Conservation (phyloP, 179 eudicot genomes). For the Sideroxylon spinosum region DNA sequence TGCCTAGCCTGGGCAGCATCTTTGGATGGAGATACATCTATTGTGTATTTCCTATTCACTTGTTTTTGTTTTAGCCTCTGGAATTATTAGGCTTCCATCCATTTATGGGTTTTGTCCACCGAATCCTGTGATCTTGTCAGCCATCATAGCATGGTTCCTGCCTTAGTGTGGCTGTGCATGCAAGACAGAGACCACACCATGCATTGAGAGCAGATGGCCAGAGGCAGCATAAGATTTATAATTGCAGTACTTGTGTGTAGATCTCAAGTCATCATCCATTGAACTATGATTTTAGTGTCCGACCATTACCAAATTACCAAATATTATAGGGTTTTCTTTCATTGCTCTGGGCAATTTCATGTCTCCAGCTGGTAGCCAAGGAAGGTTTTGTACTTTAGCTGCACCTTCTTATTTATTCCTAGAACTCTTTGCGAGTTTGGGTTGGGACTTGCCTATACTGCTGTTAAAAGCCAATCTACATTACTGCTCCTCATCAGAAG, state of each 20-base stretch:
- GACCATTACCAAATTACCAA: too few relatives aligned
- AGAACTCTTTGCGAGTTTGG: too few relatives aligned
- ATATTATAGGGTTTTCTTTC: too few relatives aligned
- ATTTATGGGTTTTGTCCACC: background rate
- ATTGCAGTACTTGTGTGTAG: background rate
- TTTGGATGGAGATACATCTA: background rate
- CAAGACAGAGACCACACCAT: background rate
- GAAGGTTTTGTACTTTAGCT: too few relatives aligned
- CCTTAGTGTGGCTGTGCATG: background rate
- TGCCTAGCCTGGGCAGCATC: background rate
- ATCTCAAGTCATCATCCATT: background rate
- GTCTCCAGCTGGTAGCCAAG: too few relatives aligned
- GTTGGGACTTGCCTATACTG: too few relatives aligned
- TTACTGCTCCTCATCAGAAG: too few relatives aligned
- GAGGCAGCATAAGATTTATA: background rate
- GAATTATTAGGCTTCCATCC: background rate
- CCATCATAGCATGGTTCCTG: background rate
- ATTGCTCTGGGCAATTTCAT: too few relatives aligned
- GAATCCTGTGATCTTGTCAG: constrained; percentile 2
- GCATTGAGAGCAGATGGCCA: background rate
- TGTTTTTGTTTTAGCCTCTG: background rate
- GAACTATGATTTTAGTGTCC: too few relatives aligned
- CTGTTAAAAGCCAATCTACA: too few relatives aligned
- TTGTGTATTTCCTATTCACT: background rate
- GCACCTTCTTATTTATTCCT: too few relatives aligned